A percentile compares a stretch with the other conserved stretches of the same genome.
These are phyloP conservation scores for Bipolaris cookei DNA, from an alignment of 2,329 filamentous ascomycete species.

Conservation along the genomic window DNA sequence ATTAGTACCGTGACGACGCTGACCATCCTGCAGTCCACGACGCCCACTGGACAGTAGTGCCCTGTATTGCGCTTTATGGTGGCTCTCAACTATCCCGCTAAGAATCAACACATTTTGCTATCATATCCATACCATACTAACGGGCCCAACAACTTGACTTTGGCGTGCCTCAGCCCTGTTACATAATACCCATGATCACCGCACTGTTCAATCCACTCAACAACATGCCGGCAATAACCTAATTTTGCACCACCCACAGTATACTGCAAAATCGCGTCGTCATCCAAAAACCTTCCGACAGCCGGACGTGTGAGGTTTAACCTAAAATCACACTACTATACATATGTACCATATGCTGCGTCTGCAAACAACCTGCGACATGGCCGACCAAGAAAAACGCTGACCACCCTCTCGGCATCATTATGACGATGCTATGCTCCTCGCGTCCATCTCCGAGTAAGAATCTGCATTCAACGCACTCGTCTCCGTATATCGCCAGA, in stretches of 20 bases:
- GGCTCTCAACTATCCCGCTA: neutral
- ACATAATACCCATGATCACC: neutral
- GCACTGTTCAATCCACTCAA: neutral
- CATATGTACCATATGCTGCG: slow-evolving; percentile 7
- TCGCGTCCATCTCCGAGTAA: slow-evolving; percentile 1
- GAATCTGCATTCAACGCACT: neutral
- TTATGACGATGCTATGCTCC: neutral
- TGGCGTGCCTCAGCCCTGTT: neutral
- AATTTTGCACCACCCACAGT: neutral
- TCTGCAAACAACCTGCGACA: neutral
- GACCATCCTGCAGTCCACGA: slow-evolving; percentile 8
- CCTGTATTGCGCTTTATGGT: neutral
- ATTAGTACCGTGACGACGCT: slow-evolving; percentile 5
- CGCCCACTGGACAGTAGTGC: slow-evolving; percentile 8
- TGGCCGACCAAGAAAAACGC: neutral
- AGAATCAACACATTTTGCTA: neutral
- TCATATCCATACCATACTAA: neutral
- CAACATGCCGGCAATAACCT: neutral
- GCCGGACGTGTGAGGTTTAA: slow-evolving; percentile 2
- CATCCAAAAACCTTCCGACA: neutral
- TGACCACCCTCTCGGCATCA: neutral
- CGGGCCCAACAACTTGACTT: neutral
- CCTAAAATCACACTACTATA: slow-evolving; percentile 5
- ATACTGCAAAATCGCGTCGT: neutral
- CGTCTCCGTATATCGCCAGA: neutral